These are phyloP conservation scores for Colletotrichum endophyticum DNA, from an alignment of 2,329 filamentous ascomycete genomes.

Conservation along the genomic window DNA sequence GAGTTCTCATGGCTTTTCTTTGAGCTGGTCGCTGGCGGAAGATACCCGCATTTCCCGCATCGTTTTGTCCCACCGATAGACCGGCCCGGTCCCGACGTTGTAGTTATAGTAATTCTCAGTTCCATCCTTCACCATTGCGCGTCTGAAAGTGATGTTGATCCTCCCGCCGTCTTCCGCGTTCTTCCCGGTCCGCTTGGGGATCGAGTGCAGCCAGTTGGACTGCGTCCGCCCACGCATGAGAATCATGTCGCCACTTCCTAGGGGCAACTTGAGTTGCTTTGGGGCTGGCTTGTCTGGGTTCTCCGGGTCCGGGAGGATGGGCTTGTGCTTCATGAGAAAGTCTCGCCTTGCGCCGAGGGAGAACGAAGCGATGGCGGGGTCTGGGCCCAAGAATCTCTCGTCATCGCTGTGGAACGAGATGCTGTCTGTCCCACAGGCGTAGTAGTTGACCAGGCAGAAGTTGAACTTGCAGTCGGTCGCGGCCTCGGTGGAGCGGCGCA, in stretches of 20 bases:
- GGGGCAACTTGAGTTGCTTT: slow-evolving; percentile 52
- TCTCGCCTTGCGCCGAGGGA: slow-evolving; percentile 75
- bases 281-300: slow-evolving; percentile 2
- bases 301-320: slow-evolving; percentile 39
- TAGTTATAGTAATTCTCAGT: slow-evolving; percentile 87
- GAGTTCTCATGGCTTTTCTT: not conserved
- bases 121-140: slow-evolving; percentile 71
- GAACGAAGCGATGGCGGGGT: slow-evolving; percentile 77
- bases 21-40: slow-evolving; percentile 26
- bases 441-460: slow-evolving; percentile 84
- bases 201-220: slow-evolving; percentile 76
- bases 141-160: slow-evolving; percentile 81
- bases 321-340: slow-evolving; percentile 82
- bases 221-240: slow-evolving; percentile 81
- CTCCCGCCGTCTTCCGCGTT: slow-evolving; percentile 66
- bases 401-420: slow-evolving; percentile 84
- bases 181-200: slow-evolving; percentile 74
- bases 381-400: slow-evolving; percentile 73
- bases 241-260: slow-evolving; percentile 78
- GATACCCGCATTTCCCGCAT: slow-evolving; percentile 53
- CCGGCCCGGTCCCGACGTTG: slow-evolving; percentile 74
- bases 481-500: slow-evolving; percentile 68
- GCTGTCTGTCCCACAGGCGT: slow-evolving; percentile 76
- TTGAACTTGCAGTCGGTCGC: slow-evolving; percentile 74
- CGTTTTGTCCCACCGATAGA: slow-evolving; percentile 70